Evolutionary conservation across 2,329 filamentous ascomycete genomes (phyloP), one percentile per base, ranked within the genome.

Genomic region (Drechslerella dactyloides): DNA sequence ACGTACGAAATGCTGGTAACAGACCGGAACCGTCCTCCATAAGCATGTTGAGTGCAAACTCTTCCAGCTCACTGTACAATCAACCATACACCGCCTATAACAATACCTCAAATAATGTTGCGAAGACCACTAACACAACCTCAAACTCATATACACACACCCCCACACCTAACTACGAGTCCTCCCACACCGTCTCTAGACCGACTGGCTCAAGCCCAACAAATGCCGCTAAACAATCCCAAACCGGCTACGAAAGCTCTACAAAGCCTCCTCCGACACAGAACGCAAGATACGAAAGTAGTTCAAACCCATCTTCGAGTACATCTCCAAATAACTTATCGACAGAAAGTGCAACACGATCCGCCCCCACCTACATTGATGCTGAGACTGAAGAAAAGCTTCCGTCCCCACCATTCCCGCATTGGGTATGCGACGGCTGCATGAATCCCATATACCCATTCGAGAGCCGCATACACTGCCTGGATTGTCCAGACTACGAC

Each of bases 381-480:
- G n/a, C 51, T 4, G 57, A 62, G 6, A 52, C 57, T 15, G 23
- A 58, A 54, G 51, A 53, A 42, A 64, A 30, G 2, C 50, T 51
- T 2, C 59, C 59, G 24, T 53, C 59, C 8, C 59, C 59, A 17
- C 52, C 63, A 23, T 53, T 48, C 7, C 66, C 66, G 1, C 66
- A 70, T n/a, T 70, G 66, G 66, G 50, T 64, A 19, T 70, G 66
- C 17, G 66, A 70, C 13, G 66, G 54, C 35, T 70, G 66, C 48
- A 19, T n/a, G 44, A 55, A 64, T 24, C 59, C 66, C 1, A 70
- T 70, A 13, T 64, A 64, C 10, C 66, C 66, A 1, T 63, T 64
- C 21, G 59, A 63, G 30, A 64, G 59, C n/a, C 59, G 66, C 35
- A 70, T 70, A 48, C 66, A 70, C 35, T 70, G 66, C 44, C 54